Evolutionary conservation across 345 rosid genomes (phyloP), one percentile per base, ranked within the genome.

Genomic region (Populus alba): DNA sequence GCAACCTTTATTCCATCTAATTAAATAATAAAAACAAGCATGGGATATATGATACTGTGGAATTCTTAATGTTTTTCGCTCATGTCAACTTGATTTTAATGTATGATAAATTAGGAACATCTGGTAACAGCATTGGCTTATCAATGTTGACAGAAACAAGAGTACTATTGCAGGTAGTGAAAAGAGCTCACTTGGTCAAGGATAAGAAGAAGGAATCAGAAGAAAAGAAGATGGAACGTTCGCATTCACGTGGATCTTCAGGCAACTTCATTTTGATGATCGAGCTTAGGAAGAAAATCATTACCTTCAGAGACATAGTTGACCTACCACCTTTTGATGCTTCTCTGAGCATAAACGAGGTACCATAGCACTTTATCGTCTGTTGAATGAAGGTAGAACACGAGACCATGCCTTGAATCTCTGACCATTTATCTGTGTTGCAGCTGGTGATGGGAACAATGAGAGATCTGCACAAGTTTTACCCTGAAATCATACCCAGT

Each of bases 391-490:
- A 27, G 31, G 51, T 35, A 45, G n/a, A 53, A 51, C 13, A 53
- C 11, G 18, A 72, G 33, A 35, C n/a, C 35, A 31, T 57, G 16
- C 23, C 43, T 51, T 71, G 20, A 71, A 74, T 79, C 72, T 82
- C 53, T 69, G 16, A 65, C 45, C n/a, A 23, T 72, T 77, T 81
- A 7, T 68, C 23, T 61, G 4, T 76, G 31, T 49, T 65, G 86
- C 83, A 93, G 98, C 85, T 94, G 77, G 82, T 92, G 75, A 59
- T 84, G 59, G 77, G 79, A 83, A 91, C 98, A n/a, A 87, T 90
- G 87, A 87, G 75, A 78, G 95, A 94, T 77, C 95, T 94, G 2
- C 85, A 87, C 68, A 86, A 85, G 35, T 51, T 84, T 39, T 90
- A 85, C 81, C 98, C 98, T 17, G 92, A 91, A 62, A 89, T 87